These are phyloP conservation scores for Beauveria australis DNA, from an alignment of 2,329 filamentous ascomycete species.

Conservation along the genomic window DNA sequence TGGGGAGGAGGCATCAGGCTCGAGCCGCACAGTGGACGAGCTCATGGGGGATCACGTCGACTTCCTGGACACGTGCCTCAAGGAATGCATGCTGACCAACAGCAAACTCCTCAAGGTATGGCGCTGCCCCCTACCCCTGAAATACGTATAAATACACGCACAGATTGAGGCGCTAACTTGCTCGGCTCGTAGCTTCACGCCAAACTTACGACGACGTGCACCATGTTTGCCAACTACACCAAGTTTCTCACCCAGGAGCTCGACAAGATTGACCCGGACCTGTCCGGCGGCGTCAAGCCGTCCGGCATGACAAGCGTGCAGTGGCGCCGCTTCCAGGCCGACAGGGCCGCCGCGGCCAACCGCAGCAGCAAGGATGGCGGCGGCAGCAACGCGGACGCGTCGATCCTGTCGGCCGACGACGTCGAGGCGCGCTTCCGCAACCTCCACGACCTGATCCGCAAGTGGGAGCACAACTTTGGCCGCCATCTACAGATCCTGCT, in stretches of 20 bases:
- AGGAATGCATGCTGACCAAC: conserved; percentile 98
- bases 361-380: conserved; percentile 16
- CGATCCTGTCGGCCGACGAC: conserved; percentile 25
- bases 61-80: conserved; percentile 93
- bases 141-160: too few relatives aligned
- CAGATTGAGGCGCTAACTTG: background rate
- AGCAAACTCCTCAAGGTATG: conserved; percentile 82
- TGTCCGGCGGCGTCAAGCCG: conserved; percentile 53
- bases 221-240: conserved; percentile 86
- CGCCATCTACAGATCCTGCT: conserved; percentile 87
- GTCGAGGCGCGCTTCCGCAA: conserved; percentile 55
- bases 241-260: conserved; percentile 79
- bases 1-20: conserved; percentile 22
- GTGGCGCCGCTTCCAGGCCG: conserved; percentile 49
- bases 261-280: conserved; percentile 72
- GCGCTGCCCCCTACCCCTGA: conserved; percentile 7
- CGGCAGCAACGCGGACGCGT: conserved; percentile 21
- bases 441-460: conserved; percentile 76
- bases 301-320: conserved; percentile 51
- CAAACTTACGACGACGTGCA: conserved; percentile 93
- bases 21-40: conserved; percentile 77
- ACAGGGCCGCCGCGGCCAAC: conserved; percentile 33
- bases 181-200: conserved; percentile 68
- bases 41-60: conserved; percentile 99
- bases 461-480: conserved; percentile 91